Conservation (phyloP, 1,284 basidiomycete genomes). For the Puccinia polysora region DNA sequence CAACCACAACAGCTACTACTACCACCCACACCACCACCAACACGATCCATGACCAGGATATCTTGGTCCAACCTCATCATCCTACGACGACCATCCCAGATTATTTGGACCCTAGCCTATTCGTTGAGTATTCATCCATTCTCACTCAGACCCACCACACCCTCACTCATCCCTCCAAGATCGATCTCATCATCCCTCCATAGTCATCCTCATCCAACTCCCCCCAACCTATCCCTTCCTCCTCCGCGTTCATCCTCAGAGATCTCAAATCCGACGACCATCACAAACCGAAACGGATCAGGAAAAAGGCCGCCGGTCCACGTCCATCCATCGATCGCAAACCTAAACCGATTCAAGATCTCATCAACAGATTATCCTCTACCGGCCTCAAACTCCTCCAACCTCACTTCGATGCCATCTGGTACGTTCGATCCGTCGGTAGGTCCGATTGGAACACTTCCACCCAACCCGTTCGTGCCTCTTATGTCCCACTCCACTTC, state of each 20-base stretch:
- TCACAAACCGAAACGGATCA: slow-evolving; percentile 27
- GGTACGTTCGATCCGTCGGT: slow-evolving; percentile 26
- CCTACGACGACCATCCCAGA: background rate
- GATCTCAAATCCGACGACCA: slow-evolving; percentile 1
- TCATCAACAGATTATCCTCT: slow-evolving; percentile 20
- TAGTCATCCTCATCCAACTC: background rate
- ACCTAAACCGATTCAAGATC: slow-evolving; percentile 18
- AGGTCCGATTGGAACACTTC: slow-evolving; percentile 33
- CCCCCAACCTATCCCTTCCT: background rate
- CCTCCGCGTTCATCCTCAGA: background rate
- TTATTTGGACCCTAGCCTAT: slow-evolving; percentile 27
- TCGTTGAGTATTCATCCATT: background rate
- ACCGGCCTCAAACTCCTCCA: slow-evolving; percentile 20
- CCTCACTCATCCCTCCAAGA: background rate
- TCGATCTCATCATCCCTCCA: background rate
- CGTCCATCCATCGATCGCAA: slow-evolving; percentile 21
- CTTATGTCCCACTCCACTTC: too few species aligned
- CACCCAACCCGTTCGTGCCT: slow-evolving; percentile 38
- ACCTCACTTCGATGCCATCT: slow-evolving; percentile 24
- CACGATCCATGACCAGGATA: background rate
- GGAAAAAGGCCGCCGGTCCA: slow-evolving; percentile 36
- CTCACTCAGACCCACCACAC: background rate
- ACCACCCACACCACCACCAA: background rate
- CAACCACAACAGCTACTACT: slow-evolving; percentile 2
- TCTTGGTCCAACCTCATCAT: background rate